phyloP scores from a whole-genome alignment of 2,329 filamentous ascomycete genomes.

The Phaeoacremonium minimum region DNA sequence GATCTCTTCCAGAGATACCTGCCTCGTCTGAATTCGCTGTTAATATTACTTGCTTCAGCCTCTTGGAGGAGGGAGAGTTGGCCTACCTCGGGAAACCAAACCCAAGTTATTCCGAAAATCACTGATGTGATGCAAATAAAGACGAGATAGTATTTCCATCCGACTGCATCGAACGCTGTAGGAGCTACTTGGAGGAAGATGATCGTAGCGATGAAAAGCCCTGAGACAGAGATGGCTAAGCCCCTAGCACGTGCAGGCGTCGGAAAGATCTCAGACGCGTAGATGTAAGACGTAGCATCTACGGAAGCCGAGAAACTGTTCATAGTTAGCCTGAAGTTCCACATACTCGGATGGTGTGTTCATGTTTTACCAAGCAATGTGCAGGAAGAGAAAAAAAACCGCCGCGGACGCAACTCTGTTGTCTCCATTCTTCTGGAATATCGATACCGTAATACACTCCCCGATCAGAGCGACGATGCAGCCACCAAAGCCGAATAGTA shows the following conservation, averaged over 20 bases:
- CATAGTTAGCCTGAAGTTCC: too few relatives aligned
- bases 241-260: conserved; percentile 50
- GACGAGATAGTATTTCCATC: background rate
- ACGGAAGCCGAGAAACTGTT: background rate
- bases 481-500: conserved; percentile 4
- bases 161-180: background rate
- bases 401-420: background rate
- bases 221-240: conserved; percentile 28
- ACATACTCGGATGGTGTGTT: too few relatives aligned
- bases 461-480: background rate
- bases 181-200: background rate
- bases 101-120: background rate
- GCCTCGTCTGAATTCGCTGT: too few relatives aligned
- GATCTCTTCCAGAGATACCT: too few relatives aligned
- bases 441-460: background rate
- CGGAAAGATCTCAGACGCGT: conserved; percentile 50
- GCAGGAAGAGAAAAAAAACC: conserved; percentile 10
- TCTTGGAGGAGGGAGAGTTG: too few relatives aligned
- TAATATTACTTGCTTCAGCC: too few relatives aligned
- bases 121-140: background rate
- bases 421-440: background rate
- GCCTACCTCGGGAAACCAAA: background rate
- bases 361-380: too few relatives aligned
- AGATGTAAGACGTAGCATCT: conserved; percentile 17
- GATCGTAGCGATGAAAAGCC: conserved; percentile 4